Evolutionary conservation across 371 early-diverging fungal genomes (phyloP).

Genomic region (Mortierella sp.): DNA sequence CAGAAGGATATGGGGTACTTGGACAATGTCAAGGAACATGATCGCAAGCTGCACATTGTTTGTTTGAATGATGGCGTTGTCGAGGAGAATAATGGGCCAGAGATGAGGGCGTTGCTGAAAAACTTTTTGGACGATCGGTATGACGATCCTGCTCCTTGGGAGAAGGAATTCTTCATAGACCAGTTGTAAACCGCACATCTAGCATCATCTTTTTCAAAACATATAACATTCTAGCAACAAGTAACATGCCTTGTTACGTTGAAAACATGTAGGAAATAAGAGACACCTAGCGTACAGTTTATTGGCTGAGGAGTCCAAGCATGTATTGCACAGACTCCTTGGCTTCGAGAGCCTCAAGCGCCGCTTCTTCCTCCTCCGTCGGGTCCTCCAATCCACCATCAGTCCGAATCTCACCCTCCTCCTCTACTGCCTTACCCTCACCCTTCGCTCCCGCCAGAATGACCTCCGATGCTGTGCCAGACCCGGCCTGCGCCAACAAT

Average conservation of each 20-base stretch:
- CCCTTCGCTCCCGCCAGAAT: background rate
- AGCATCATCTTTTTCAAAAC: background rate
- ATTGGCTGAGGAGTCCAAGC: slow-evolving; percentile 21
- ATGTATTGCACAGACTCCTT: slow-evolving; percentile 49
- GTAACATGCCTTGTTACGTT: background rate
- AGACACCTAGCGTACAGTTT: too few species aligned
- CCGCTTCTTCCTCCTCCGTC: slow-evolving; percentile 39
- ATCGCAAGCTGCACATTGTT: background rate
- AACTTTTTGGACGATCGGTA: slow-evolving; percentile 1
- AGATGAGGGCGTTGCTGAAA: background rate
- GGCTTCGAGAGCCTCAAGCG: slow-evolving; percentile 48
- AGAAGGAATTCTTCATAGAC: background rate
- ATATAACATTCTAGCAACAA: background rate
- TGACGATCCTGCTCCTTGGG: background rate
- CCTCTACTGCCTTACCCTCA: slow-evolving; percentile 2
- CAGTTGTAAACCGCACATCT: background rate
- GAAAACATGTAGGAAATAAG: background rate
- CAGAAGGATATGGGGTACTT: background rate
- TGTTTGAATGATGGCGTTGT: slow-evolving; percentile 6
- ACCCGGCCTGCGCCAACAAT: slow-evolving; percentile 34
- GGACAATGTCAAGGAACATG: background rate
- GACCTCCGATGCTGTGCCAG: slow-evolving; percentile 12
- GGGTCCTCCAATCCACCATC: background rate
- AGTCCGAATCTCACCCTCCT: slow-evolving; percentile 23
- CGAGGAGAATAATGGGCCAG: slow-evolving; percentile 1